phyloP scores from a whole-genome alignment of 805 yeast species.

The Soucietia sequanensis region DNA sequence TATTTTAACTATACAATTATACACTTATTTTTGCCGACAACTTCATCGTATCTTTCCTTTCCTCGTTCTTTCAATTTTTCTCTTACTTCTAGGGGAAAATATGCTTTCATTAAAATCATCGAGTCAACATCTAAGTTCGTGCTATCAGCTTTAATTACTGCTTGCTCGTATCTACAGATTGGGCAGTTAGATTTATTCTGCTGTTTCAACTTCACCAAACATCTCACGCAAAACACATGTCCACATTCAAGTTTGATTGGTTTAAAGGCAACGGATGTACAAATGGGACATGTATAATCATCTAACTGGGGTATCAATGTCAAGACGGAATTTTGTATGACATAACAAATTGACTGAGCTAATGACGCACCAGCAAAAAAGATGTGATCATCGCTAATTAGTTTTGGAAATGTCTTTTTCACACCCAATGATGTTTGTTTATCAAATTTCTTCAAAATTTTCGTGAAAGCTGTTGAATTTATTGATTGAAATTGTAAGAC shows the following conservation, averaged over 20 bases:
- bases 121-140: conserved; percentile 55
- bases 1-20: conserved; percentile 8
- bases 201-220: conserved; percentile 66
- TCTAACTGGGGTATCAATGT: conserved; percentile 69
- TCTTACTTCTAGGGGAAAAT: conserved; percentile 68
- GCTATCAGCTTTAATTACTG: conserved; percentile 57
- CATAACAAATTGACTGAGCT: conserved; percentile 52
- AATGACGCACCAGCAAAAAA: conserved; percentile 48
- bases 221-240: conserved; percentile 71
- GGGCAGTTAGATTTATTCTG: conserved; percentile 63
- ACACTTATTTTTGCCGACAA: conserved; percentile 12
- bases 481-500: conserved; percentile 59
- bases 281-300: conserved; percentile 73
- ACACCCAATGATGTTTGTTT: conserved; percentile 62
- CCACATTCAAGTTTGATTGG: conserved; percentile 65
- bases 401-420: conserved; percentile 44
- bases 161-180: conserved; percentile 54
- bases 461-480: conserved; percentile 61
- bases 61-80: conserved; percentile 55
- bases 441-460: conserved; percentile 74
- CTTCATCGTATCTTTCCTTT: conserved; percentile 34
- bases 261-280: conserved; percentile 67
- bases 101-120: conserved; percentile 51
- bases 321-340: conserved; percentile 54
- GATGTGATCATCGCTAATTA: conserved; percentile 40